phyloP scores from a whole-genome alignment of 2,329 filamentous ascomycete species.

The Leptographium procerum region DNA sequence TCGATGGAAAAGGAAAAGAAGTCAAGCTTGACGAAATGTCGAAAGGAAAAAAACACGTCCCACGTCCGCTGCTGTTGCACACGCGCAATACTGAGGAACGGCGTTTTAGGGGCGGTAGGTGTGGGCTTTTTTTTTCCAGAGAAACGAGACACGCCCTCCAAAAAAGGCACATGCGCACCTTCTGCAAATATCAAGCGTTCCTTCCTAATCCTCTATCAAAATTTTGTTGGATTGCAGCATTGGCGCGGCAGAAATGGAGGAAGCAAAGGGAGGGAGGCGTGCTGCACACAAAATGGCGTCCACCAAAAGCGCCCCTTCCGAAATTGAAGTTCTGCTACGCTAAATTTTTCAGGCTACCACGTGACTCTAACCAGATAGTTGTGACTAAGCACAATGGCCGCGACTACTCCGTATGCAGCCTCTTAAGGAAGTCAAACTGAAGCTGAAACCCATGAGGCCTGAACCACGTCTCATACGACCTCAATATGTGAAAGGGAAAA shows the following conservation, averaged over 20 bases:
- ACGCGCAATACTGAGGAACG: background rate
- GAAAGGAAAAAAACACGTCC: conserved; percentile 5
- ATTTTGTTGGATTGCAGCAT: background rate
- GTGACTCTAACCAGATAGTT: background rate
- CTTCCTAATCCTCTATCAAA: background rate
- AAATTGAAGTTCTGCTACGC: background rate
- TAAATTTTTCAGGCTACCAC: background rate
- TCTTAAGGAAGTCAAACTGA: too few species aligned
- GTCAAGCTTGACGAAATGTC: background rate
- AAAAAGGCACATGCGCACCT: background rate
- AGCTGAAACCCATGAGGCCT: background rate
- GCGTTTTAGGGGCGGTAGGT: background rate
- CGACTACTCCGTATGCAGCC: too few species aligned
- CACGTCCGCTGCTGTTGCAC: background rate
- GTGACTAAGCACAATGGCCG: background rate
- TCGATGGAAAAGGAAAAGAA: background rate
- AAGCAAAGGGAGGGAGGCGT: conserved; percentile 1
- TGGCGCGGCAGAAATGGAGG: background rate
- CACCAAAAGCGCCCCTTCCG: background rate
- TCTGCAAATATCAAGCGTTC: background rate
- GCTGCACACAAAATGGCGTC: background rate
- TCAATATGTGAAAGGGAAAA: too few species aligned
- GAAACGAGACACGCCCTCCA: background rate
- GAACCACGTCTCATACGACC: too few species aligned
- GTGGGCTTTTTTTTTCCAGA: background rate